Evolutionary conservation across 345 rosid genomes (phyloP).

Genomic region (Hirschfeldia incana): DNA sequence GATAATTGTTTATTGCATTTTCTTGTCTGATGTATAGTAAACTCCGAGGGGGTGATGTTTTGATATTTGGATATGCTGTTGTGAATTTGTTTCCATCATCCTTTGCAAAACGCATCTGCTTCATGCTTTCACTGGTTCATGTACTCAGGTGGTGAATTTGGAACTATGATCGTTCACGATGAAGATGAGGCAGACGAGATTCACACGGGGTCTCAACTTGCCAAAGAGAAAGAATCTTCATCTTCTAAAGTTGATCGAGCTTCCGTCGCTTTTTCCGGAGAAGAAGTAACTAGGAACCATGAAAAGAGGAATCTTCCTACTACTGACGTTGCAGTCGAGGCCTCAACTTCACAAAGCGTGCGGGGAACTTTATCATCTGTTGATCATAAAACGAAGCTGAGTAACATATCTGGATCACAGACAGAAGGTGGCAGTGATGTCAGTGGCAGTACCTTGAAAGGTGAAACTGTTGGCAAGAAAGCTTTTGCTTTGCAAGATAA

Average conservation of each 20-base stretch:
- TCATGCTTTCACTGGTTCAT: conserved; percentile 18
- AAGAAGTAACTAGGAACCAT: conserved; percentile 52
- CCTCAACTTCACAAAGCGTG: conserved; percentile 35
- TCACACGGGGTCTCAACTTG: conserved; percentile 33
- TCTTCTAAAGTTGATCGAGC: conserved; percentile 41
- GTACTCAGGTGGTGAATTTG: conserved; percentile 65
- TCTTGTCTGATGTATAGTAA: conserved; percentile 1
- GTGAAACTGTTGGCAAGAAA: conserved; percentile 69
- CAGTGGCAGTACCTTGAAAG: conserved; percentile 52
- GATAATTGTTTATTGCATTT: conserved; percentile 11
- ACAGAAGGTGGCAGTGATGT: conserved; percentile 48
- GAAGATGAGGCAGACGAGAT: conserved; percentile 51
- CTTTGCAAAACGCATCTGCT: conserved; percentile 11
- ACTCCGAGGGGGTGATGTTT: background rate
- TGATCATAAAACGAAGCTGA: conserved; percentile 47
- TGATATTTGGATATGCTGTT: conserved; percentile 11
- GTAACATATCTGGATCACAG: conserved; percentile 43
- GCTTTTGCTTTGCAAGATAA: conserved; percentile 94
- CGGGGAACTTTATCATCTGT: conserved; percentile 27
- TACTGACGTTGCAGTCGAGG: conserved; percentile 42
- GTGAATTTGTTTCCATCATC: background rate
- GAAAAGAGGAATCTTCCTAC: conserved; percentile 40
- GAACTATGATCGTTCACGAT: conserved; percentile 74
- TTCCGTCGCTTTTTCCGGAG: conserved; percentile 42
- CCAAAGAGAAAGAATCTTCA: conserved; percentile 41